A percentile compares a stretch with the other conserved stretches of the same genome.
phyloP scores from a whole-genome alignment of 495 filamentous ascomycete species.

The Aspergillus haitiensis region DNA sequence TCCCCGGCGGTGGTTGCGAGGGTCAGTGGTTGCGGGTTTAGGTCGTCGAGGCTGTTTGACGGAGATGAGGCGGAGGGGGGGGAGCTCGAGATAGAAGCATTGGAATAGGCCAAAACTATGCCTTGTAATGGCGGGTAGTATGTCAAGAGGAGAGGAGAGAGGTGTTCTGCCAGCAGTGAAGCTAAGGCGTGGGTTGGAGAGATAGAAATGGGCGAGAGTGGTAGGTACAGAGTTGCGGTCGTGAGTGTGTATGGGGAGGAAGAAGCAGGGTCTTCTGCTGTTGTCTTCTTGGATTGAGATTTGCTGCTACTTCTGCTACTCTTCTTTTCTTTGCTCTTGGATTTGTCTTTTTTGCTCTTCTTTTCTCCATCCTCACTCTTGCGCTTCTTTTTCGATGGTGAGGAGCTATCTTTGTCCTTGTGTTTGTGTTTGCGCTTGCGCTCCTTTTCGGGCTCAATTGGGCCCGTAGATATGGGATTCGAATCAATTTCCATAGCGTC shows the following conservation, averaged over 20 bases:
- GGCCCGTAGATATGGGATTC: conserved; percentile 18
- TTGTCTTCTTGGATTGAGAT: conserved; percentile 15
- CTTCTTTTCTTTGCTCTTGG: conserved; percentile 25
- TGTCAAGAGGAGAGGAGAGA: conserved; percentile 72
- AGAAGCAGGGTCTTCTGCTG: conserved; percentile 24
- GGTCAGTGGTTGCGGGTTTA: conserved; percentile 45
- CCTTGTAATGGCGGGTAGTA: conserved; percentile 73
- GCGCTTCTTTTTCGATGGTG: conserved; percentile 53
- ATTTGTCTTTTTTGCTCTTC: conserved; percentile 33
- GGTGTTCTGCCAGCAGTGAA: conserved; percentile 68
- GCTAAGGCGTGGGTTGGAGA: conserved; percentile 61
- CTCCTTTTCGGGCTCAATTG: conserved; percentile 49
- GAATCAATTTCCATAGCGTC: conserved; percentile 49
- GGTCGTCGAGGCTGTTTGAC: conserved; percentile 30
- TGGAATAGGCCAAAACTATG: conserved; percentile 68
- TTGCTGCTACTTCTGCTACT: conserved; percentile 12
- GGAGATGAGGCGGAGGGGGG: conserved; percentile 30
- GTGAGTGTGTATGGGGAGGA: conserved; percentile 60
- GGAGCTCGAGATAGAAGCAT: conserved; percentile 51
- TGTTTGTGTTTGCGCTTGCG: conserved; percentile 55
- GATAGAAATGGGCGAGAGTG: conserved; percentile 67
- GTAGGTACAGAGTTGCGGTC: conserved; percentile 67
- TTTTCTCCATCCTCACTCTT: conserved; percentile 33
- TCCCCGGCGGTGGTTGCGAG: conserved; percentile 61
- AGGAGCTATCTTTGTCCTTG: conserved; percentile 19